Base-by-base conservation (phyloP, 768 basidiomycete genomes). In the Leccinum rimulosum region DNA sequence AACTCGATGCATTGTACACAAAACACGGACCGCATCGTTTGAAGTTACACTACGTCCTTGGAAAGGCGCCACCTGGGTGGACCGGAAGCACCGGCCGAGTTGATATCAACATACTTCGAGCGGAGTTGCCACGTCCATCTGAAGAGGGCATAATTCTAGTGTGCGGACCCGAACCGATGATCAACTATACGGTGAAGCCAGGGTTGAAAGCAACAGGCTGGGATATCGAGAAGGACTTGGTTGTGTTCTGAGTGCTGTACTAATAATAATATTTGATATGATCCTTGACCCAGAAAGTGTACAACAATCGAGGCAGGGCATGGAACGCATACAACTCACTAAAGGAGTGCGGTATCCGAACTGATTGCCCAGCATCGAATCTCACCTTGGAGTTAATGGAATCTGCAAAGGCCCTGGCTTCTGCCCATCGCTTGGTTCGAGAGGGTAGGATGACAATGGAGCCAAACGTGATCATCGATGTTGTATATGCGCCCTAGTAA, bases 401-500 rank as follows among this genome's bases (percentile, higher is more conserved):
- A 69, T 99, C 97, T 0, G 93, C 95, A 2, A 98, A 81, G 2
- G 98, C 97, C 72, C 95, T 97, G 3, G 96, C 95, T 73, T 99
- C 97, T 15, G 96, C 95, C 97, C 97, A 99, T 31, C 97, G 82
- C 70, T 99, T 99, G 2, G 95, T 98, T 9, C 96, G 84, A 6
- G 95, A 94, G 1, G 91, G 92, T 7, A 97, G 76, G 54, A 91
- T 89, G 5, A 86, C 86, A 2, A 89, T 89, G 8, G 93, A 93
- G 3, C 87, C 86, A 68, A 97, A 96, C 89, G 97, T 94, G 58
- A 89, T 86, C 52, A 86, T 79, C 5, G 97, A 77, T 52, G 82
- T 87, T 36, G 83, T 83, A 76, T 96, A 96, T 11, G 93, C 93
- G 66, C 96, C 31, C 31, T 10, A 10, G 10, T 33, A 10, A 33